These are phyloP conservation scores for Tilletia indica DNA, from an alignment of 1,284 basidiomycete genomes.

Conservation along the genomic window DNA sequence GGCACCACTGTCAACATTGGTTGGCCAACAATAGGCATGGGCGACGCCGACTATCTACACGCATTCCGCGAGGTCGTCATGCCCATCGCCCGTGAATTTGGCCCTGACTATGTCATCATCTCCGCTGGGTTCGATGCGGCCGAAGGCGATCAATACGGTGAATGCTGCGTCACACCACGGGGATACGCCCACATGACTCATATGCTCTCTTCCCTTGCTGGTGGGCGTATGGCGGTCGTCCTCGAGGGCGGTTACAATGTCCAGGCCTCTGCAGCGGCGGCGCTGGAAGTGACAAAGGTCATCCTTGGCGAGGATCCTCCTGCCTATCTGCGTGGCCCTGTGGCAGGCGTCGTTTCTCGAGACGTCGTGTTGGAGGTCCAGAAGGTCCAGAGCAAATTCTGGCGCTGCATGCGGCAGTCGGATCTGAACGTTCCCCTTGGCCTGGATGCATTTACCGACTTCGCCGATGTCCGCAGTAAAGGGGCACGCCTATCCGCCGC, in stretches of 20 bases:
- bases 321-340: not conserved
- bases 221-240: conserved; percentile 1
- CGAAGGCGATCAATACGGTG: conserved; percentile 15
- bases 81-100: conserved; percentile 22
- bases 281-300: conserved; percentile 78
- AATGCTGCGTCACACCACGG: conserved; percentile 16
- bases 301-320: conserved; percentile 71
- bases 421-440: not conserved
- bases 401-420: conserved; percentile 10
- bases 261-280: conserved; percentile 82
- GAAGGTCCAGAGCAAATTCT: conserved; percentile 14
- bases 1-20: conserved; percentile 27
- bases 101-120: conserved; percentile 27
- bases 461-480: not conserved
- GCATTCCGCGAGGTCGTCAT: conserved; percentile 24
- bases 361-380: conserved; percentile 17
- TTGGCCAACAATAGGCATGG: conserved; percentile 18
- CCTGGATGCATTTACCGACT: conserved; percentile 7
- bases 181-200: conserved; percentile 19
- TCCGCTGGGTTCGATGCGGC: conserved; percentile 25
- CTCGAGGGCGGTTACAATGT: conserved; percentile 95
- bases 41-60: conserved; percentile 23
- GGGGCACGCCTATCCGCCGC: not conserved
- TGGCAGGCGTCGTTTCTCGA: not conserved
- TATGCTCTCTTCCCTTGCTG: conserved; percentile 9